Base-by-base conservation (phyloP, 2,329 filamentous ascomycete species). In the Cladophialophora bantiana region DNA sequence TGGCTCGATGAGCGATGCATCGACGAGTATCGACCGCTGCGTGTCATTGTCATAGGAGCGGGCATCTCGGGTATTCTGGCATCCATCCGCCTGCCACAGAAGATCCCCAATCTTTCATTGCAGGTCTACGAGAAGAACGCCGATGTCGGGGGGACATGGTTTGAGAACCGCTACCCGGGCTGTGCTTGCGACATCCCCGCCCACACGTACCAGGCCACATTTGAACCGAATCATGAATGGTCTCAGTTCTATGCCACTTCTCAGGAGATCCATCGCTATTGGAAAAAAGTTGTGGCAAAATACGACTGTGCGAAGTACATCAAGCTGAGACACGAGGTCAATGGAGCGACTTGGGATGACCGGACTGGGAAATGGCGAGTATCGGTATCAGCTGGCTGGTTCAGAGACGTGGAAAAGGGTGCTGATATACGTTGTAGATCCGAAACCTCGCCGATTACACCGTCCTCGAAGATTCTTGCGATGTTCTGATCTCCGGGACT, bases 21-120 rank as follows among this genome's bases (percentile, higher is more conserved):
- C 26, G 26, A 26, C 26, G 26, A 26, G 26, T 26, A 26, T 26
- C 26, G 26, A 26, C 55, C 40, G 15, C 26, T 63, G 7, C 59
- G 64, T 3, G 61, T 70, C n/a, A 67, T 68, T 34, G 68, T 77
- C 40, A 78, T 81, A 36, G 79, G 79, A 5, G 77, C 78, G 7
- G 79, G 79, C 1, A 75, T 79, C 12, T 79, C 77, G 6, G 79
- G 79, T 1, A 79, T 81, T 45, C 69, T 79, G 26, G 67, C 75
- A 15, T 78, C 75, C 20, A 76, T 80, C 50, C 73, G 77, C 31
- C 48, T 69, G 4, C 35, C 59, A 32, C 36, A 65, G 15, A 38
- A 61, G n/a, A 7, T 70, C 32, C 26, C 42, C 26, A 54, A 69
- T 32, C 55, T 70, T 6, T 66, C 70, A 45, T 62, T 74, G 4